Conservation (phyloP, 257 asterid species). For the Rhazya stricta region DNA sequence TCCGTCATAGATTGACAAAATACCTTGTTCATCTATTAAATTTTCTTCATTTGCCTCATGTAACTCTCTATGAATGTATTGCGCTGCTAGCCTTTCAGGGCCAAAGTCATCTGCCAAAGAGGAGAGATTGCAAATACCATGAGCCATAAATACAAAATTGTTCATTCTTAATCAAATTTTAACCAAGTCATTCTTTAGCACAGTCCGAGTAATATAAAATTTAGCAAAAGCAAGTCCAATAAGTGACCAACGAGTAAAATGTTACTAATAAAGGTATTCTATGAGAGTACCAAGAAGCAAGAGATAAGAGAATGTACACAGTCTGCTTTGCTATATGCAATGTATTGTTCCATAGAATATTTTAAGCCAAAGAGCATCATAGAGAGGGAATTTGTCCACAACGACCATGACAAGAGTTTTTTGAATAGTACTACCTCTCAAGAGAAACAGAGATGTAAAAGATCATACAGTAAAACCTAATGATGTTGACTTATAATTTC, state of each 20-base stretch:
- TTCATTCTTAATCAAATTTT: background rate
- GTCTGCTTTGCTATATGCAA: background rate
- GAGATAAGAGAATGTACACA: background rate
- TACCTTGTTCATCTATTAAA: constrained; percentile 86
- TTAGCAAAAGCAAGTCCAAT: background rate
- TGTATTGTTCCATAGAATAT: background rate
- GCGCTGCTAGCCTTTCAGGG: constrained; percentile 43
- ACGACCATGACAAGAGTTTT: background rate
- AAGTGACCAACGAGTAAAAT: background rate
- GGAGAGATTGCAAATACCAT: background rate
- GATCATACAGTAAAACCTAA: background rate
- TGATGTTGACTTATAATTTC: background rate
- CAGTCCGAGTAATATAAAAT: background rate
- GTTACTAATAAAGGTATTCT: too few relatives aligned
- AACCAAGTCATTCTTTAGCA: background rate
- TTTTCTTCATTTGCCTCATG: constrained; percentile 73
- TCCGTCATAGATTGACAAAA: background rate
- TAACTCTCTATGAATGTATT: constrained; percentile 45
- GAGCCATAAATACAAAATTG: background rate
- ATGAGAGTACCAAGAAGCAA: background rate
- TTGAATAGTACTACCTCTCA: background rate
- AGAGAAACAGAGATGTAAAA: background rate
- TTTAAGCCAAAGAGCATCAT: background rate
- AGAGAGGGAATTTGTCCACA: background rate
- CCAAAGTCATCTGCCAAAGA: constrained; percentile 43